Evolutionary conservation across 345 rosid species (phyloP), one percentile per base, ranked within the genome.

Genomic region (Corymbia maculata): DNA sequence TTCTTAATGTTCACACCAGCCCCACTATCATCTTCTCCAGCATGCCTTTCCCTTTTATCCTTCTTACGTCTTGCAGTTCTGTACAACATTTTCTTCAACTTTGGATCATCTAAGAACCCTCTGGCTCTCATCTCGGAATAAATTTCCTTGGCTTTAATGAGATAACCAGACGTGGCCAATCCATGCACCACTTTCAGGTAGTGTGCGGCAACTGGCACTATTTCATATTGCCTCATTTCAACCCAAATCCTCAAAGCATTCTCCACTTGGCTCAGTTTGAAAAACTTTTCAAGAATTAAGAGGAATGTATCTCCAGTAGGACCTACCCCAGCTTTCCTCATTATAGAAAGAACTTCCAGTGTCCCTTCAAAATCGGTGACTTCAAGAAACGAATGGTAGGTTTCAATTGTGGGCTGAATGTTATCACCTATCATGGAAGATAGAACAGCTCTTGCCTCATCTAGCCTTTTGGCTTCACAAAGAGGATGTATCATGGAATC

Each of bases 21-120:
- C 86, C 88, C 86, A 53, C 87, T 90, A 88, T 52, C 87, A 70
- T 53, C 80, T 87, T 89, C 90, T 52, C 85, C 90, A 45, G 13
- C 88, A 79, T 70, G 86, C 84, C 87, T 42, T 45, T 57, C 90
- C 85, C 88, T 86, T 88, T 70, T 88, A 59, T 66, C 68, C 66
- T 52, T 89, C 87, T 89, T 87, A 79, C 75, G 88, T 68, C 79
- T 84, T 30, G 51, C 49, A 13, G 91, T 91, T 82, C 92, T 92
- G 90, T 90, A 92, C 89, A 97, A 90, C 70, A 93, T 92, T 89
- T 91, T 95, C 91, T 90, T 90, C 85, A 97, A 93, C 94, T 93
- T 97, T 45, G 99, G 99, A 88, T 95, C 95, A 87, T 94, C 96
- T 50, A 89, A 82, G 87, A 94, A 94, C 52, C 98, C 99, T 82